Conservation (phyloP, 495 filamentous ascomycete species). For the Pseudotulostoma volvatum region DNA sequence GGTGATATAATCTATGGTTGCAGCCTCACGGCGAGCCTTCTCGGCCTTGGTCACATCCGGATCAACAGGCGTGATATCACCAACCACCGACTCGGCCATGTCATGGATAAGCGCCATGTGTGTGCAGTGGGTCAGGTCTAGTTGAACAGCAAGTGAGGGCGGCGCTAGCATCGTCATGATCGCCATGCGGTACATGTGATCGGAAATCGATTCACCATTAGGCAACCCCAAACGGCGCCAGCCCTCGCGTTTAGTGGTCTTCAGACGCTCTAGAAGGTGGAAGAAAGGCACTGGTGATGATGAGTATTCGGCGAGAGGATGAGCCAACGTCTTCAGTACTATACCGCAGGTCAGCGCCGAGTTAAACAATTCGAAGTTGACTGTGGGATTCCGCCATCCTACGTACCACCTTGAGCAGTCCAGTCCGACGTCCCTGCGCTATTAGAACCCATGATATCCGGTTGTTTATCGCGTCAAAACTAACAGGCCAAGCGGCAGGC, state of each 20-base stretch:
- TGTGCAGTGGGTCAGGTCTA: conserved; percentile 73
- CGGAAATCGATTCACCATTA: conserved; percentile 67
- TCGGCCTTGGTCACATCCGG: conserved; percentile 40
- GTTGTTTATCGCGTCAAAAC: no score
- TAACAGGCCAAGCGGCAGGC: no score
- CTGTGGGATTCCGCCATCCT: not conserved
- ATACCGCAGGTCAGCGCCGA: conserved; percentile 1
- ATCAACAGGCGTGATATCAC: conserved; percentile 90
- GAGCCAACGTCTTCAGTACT: conserved; percentile 33
- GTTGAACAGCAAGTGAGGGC: conserved; percentile 41
- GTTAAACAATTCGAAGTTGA: not conserved
- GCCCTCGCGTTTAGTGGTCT: conserved; percentile 89
- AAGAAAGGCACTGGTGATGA: conserved; percentile 77
- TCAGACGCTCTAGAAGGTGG: conserved; percentile 79
- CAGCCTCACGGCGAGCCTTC: conserved; percentile 71
- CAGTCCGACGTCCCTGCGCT: no score
- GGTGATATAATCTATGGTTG: conserved; percentile 81
- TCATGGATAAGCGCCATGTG: conserved; percentile 92
- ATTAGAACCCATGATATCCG: no score
- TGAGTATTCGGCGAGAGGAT: conserved; percentile 40
- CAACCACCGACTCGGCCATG: conserved; percentile 90
- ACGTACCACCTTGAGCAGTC: conserved; percentile 16
- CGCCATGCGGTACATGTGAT: conserved; percentile 99
- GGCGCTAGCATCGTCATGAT: conserved; percentile 93
- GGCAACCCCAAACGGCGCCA: conserved; percentile 79